Evolutionary conservation across 495 filamentous ascomycete species (phyloP), one percentile per base, ranked within the genome.

Genomic region (Aspergillus funiculosus): DNA sequence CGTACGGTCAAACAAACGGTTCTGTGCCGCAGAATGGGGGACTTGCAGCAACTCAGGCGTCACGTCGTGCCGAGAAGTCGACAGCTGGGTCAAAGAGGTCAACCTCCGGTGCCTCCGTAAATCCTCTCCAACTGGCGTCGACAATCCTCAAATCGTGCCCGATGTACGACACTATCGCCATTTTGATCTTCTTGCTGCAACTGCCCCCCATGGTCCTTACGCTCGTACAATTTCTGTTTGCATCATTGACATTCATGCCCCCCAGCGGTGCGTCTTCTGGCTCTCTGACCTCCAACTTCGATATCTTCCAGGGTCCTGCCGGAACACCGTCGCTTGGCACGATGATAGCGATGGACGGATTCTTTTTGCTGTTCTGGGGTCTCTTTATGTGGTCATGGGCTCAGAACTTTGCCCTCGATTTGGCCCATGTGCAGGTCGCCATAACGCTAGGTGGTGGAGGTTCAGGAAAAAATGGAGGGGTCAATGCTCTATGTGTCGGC

Each of bases 381-480:
- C 74, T 97, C 30, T 86, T 95, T 50, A 77, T 95, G 51, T 95
- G 87, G 87, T 81, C 80, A 1, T 86, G 87, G 46, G 78, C 88
- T 50, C 89, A 95, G 59, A 85, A 86, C 57, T 84, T 95, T 56
- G 83, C 89, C 25, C 73, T 97, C 59, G 92, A 97, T 57, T 73
- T 97, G n/a, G 89, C 92, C 28, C 90, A 97, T 63, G 89, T 90
- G 29, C 89, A 97, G 55, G 94, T 98, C 50, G 91, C 92, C 34
- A 79, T 95, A 32, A 92, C 89, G 1, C 72, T 98, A 14, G 92
- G 92, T 43, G 92, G 92, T 31, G 89, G 89, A 38, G 85, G 79
- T 22, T 73, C 85, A 6, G 83, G 79, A 39, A 87, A 85, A 50
- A 86, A 81, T 48, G 80, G 83, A 36, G 84, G 88, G 45, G 79